These are phyloP conservation scores for Exophiala phaeomuriformis DNA, from an alignment of 2,329 filamentous ascomycete genomes.

Conservation along the genomic window DNA sequence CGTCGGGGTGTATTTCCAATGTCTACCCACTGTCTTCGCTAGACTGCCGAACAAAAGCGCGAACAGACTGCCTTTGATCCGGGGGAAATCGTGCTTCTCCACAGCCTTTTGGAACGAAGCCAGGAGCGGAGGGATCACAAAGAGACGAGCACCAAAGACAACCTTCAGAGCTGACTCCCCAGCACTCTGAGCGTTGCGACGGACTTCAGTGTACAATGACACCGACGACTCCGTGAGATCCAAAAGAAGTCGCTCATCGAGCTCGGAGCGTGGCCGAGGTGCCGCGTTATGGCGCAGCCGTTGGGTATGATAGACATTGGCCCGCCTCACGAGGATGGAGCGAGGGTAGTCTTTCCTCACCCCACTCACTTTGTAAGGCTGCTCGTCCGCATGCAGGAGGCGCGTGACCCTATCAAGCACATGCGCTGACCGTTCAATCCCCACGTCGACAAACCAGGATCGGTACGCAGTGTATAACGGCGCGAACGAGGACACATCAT, in stretches of 20 bases:
- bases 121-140: constrained; percentile 85
- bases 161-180: constrained; percentile 90
- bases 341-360: constrained; percentile 87
- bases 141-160: constrained; percentile 74
- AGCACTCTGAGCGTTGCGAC: constrained; percentile 84
- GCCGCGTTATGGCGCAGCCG: constrained; percentile 90
- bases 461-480: constrained; percentile 85
- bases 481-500: constrained; percentile 93
- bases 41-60: constrained; percentile 83
- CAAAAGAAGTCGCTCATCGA: constrained; percentile 76
- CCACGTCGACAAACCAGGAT: constrained; percentile 96
- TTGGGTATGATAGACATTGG: constrained; percentile 89
- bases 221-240: constrained; percentile 86
- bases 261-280: constrained; percentile 76
- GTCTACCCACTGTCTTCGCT: constrained; percentile 75
- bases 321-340: constrained; percentile 82
- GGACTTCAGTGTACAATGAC: constrained; percentile 88
- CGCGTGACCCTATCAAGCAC: constrained; percentile 80
- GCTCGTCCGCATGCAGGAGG: constrained; percentile 76
- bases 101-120: constrained; percentile 71
- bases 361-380: constrained; percentile 90
- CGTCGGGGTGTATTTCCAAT: constrained; percentile 93
- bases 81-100: constrained; percentile 71
- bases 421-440: constrained; percentile 90
- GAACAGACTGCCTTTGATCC: constrained; percentile 92